Evolutionary conservation across 495 filamentous ascomycete genomes (phyloP).

Genomic region (Hypoxylon cercidicola): DNA sequence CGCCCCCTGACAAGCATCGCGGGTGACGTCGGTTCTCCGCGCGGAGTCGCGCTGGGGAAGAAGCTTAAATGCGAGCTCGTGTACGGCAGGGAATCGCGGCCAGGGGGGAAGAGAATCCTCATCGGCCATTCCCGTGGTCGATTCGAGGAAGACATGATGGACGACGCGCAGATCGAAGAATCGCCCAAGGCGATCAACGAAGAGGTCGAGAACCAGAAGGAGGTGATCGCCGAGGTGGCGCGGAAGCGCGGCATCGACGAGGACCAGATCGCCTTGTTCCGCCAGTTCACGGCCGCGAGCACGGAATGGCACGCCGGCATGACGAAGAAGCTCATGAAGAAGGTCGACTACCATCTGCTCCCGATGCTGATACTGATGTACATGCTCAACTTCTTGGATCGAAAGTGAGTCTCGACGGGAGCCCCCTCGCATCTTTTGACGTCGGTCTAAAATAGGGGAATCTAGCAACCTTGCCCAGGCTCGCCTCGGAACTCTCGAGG

Average conservation of each 20-base stretch:
- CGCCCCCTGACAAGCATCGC: no score
- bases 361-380: slow-evolving; percentile 57
- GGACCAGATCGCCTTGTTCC: slow-evolving; percentile 34
- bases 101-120: neutral
- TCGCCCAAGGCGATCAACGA: slow-evolving; percentile 20
- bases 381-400: slow-evolving; percentile 59
- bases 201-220: slow-evolving; percentile 30
- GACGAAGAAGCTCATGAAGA: slow-evolving; percentile 47
- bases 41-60: neutral
- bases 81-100: no score
- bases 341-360: slow-evolving; percentile 55
- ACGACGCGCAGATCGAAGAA: slow-evolving; percentile 12
- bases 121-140: neutral
- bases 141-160: slow-evolving; percentile 17
- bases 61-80: no score
- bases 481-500: slow-evolving; percentile 56
- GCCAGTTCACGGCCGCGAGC: slow-evolving; percentile 41
- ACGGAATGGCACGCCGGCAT: slow-evolving; percentile 39
- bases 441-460: slow-evolving; percentile 12
- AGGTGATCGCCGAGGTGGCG: slow-evolving; percentile 16
- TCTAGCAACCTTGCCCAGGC: slow-evolving; percentile 54
- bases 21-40: slow-evolving; percentile 2
- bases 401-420: slow-evolving; percentile 41
- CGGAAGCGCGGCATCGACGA: slow-evolving; percentile 31
- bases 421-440: neutral